These are phyloP conservation scores for Tolypocladium nubicola DNA, from an alignment of 2,329 filamentous ascomycete species.

Conservation along the genomic window DNA sequence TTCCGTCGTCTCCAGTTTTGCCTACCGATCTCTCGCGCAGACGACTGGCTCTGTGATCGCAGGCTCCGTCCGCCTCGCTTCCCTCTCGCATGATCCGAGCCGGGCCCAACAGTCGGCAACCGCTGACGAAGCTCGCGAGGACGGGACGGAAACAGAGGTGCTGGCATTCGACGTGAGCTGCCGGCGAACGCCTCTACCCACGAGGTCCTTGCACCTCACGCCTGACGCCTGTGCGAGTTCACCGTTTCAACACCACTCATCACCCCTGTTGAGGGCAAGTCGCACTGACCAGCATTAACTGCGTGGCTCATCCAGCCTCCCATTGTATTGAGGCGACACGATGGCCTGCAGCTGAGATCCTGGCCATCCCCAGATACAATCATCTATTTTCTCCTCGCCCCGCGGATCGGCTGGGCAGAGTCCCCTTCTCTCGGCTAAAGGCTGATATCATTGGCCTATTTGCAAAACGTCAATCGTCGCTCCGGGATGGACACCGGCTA, in stretches of 20 bases:
- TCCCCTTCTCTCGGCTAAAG: constrained; percentile 4
- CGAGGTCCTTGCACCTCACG: not conserved
- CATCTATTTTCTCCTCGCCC: constrained; percentile 1
- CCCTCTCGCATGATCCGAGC: not conserved
- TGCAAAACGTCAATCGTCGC: not conserved
- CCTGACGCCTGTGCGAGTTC: not conserved
- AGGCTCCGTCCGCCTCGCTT: constrained; percentile 1
- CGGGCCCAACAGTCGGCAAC: not conserved
- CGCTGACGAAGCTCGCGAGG: not conserved
- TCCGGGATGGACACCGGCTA: not conserved
- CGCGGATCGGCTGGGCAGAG: constrained; percentile 1
- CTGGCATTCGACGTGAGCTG: not conserved
- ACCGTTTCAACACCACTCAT: constrained; percentile 1
- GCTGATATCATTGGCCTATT: constrained; percentile 4
- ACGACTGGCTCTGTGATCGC: not conserved
- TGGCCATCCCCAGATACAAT: constrained; percentile 2
- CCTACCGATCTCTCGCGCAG: not conserved
- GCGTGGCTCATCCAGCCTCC: constrained; percentile 2
- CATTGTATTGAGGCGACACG: constrained; percentile 1
- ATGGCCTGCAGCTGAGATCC: constrained; percentile 4
- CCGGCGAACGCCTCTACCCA: not conserved
- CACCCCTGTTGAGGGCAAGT: constrained; percentile 4
- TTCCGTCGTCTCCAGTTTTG: not conserved
- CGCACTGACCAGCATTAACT: constrained; percentile 7
- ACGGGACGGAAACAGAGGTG: not conserved